A percentile compares a stretch with the other conserved stretches of the same genome.
phyloP scores from a whole-genome alignment of 768 basidiomycete genomes.

The Mycena leptocephala region DNA sequence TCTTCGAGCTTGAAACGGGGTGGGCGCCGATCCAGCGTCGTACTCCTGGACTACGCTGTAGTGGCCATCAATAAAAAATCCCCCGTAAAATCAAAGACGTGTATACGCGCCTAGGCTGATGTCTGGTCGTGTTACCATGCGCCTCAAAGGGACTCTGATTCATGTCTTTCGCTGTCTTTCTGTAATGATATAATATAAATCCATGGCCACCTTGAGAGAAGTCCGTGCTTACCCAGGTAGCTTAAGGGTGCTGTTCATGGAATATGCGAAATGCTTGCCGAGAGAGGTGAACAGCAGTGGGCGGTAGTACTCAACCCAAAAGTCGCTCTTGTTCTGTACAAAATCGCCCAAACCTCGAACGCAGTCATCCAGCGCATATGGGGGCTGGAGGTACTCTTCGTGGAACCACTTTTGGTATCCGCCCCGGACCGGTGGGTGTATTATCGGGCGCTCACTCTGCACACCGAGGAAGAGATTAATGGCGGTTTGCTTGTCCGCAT shows the following conservation, averaged over 20 bases:
- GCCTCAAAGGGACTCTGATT: conserved; percentile 85
- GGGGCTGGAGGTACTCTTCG: conserved; percentile 75
- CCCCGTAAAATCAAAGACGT: background rate
- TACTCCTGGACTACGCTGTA: conserved; percentile 82
- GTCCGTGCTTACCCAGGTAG: conserved; percentile 76
- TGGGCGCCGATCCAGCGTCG: conserved; percentile 83
- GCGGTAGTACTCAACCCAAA: conserved; percentile 93
- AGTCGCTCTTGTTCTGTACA: conserved; percentile 75
- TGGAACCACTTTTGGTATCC: conserved; percentile 93
- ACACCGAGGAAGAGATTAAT: conserved; percentile 98
- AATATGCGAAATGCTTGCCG: conserved; percentile 92
- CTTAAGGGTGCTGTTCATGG: conserved; percentile 92
- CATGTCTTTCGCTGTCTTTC: conserved; percentile 79
- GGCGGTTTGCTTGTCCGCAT: conserved; percentile 97
- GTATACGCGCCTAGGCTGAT: conserved; percentile 51
- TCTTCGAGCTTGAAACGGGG: conserved; percentile 59
- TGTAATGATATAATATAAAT: conserved; percentile 45
- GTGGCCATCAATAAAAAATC: conserved; percentile 9
- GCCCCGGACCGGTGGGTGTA: conserved; percentile 68
- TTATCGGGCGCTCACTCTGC: conserved; percentile 67
- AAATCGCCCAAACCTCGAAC: conserved; percentile 74
- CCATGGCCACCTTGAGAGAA: background rate
- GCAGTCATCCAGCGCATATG: conserved; percentile 80
- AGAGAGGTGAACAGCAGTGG: conserved; percentile 88
- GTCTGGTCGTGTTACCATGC: conserved; percentile 60